Percentiles rank a stretch among this genome's conserved stretches.
Conservation (phyloP, 768 basidiomycete species). For the Pulveroboletus sp. region DNA sequence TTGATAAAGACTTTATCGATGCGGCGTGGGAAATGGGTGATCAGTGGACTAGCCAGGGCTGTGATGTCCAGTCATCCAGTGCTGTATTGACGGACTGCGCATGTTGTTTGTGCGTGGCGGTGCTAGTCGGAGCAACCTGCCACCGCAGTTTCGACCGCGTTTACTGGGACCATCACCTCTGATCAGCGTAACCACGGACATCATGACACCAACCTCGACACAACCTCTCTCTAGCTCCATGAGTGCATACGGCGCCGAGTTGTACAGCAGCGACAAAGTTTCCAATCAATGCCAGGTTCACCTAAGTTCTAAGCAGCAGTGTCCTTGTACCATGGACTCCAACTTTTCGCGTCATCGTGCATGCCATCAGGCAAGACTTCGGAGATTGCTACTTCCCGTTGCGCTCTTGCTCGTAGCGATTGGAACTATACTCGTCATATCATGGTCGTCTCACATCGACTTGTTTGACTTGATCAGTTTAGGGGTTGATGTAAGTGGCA, state of each 20-base stretch:
- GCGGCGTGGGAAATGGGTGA: slow-evolving; percentile 41
- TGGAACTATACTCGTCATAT: slow-evolving; percentile 28
- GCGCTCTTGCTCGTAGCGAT: slow-evolving; percentile 30
- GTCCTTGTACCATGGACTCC: slow-evolving; percentile 18
- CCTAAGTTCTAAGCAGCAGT: slow-evolving; percentile 14
- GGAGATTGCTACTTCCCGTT: slow-evolving; percentile 34
- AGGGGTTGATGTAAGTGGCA: slow-evolving; percentile 30
- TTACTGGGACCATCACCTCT: slow-evolving; percentile 3
- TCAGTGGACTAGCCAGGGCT: background rate
- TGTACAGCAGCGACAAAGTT: slow-evolving; percentile 12
- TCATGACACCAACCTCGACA: slow-evolving; percentile 25
- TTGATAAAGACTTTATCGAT: slow-evolving; percentile 50
- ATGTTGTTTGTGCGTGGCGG: background rate
- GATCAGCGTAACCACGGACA: slow-evolving; percentile 11
- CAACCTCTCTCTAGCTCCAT: slow-evolving; percentile 27
- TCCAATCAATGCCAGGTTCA: slow-evolving; percentile 24
- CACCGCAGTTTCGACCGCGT: background rate
- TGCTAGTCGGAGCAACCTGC: background rate
- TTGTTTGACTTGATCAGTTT: slow-evolving; percentile 18
- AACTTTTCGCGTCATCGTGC: slow-evolving; percentile 24
- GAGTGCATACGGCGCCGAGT: slow-evolving; percentile 10
- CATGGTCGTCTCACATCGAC: slow-evolving; percentile 28
- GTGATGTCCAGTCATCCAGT: too few species aligned
- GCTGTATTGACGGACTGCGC: too few species aligned
- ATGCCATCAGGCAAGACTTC: slow-evolving; percentile 31